phyloP scores from a whole-genome alignment of 2,329 filamentous ascomycete genomes.

The Bertia moriformis region DNA sequence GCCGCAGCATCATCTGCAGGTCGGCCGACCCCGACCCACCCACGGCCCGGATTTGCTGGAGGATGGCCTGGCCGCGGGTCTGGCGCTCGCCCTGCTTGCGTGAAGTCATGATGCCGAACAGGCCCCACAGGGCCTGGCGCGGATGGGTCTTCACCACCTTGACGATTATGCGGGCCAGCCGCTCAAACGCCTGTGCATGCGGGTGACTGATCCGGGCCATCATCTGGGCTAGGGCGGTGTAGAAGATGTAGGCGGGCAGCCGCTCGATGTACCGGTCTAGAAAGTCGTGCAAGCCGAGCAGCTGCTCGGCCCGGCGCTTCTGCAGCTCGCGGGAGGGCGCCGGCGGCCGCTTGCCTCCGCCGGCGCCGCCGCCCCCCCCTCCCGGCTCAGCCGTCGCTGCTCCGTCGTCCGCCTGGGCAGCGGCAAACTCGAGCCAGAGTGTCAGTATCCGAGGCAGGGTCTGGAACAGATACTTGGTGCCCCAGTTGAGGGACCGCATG shows the following conservation, averaged over 20 bases:
- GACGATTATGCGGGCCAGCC: conserved; percentile 65
- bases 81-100: conserved; percentile 54
- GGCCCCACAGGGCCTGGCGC: conserved; percentile 79
- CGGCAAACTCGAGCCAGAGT: conserved; percentile 83
- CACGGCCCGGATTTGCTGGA: conserved; percentile 30
- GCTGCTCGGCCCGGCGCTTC: conserved; percentile 43
- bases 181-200: conserved; percentile 61
- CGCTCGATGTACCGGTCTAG: conserved; percentile 65
- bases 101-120: conserved; percentile 76
- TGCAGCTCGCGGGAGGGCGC: conserved; percentile 36
- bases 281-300: conserved; percentile 58
- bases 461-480: conserved; percentile 91
- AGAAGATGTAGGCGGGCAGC: conserved; percentile 65
- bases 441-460: conserved; percentile 84
- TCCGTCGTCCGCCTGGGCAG: conserved; percentile 58
- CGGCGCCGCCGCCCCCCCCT: no score
- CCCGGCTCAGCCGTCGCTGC: no score
- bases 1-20: conserved; percentile 56
- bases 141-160: conserved; percentile 81
- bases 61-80: conserved; percentile 32
- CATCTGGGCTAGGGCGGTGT: conserved; percentile 75
- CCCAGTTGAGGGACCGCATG: conserved; percentile 69
- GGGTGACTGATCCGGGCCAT: conserved; percentile 90
- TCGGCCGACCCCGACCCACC: no score
- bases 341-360: no score